Percentiles rank a stretch among this genome's conserved stretches.
Conservation (phyloP, 2,329 filamentous ascomycete species). For the Epichloe amarillans region DNA sequence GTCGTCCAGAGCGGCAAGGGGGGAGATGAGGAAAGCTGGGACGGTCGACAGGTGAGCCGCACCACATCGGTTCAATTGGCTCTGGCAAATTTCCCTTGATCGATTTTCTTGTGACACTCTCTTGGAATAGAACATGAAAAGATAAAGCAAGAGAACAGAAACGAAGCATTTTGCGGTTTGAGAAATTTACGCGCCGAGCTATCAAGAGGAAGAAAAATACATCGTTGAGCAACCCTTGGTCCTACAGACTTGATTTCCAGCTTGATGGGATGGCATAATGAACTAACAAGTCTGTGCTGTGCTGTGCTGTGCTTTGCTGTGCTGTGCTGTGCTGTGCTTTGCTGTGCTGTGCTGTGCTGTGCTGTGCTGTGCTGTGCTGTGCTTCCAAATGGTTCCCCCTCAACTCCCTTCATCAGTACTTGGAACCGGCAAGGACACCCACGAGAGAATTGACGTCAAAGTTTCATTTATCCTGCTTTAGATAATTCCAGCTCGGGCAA, state of each 20-base stretch:
- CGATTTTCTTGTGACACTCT: no score
- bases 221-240: neutral
- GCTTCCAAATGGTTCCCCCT: neutral
- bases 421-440: neutral
- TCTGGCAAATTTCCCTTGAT: no score
- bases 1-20: slow-evolving; percentile 43
- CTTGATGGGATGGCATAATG: no score
- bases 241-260: neutral
- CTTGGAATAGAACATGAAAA: no score
- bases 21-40: slow-evolving; percentile 20
- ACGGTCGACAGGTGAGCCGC: slow-evolving; percentile 12
- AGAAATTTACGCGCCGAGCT: neutral
- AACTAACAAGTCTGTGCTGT: neutral
- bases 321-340: no score
- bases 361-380: neutral
- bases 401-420: slow-evolving; percentile 5
- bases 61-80: neutral
- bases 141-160: no score
- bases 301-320: no score
- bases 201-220: no score
- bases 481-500: slow-evolving; percentile 43
- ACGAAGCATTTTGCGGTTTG: no score
- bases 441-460: neutral
- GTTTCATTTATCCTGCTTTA: slow-evolving; percentile 16
- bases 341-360: no score